Base-by-base conservation (phyloP, 1,139 yeast genomes). In the Candida tetrigidarum region DNA sequence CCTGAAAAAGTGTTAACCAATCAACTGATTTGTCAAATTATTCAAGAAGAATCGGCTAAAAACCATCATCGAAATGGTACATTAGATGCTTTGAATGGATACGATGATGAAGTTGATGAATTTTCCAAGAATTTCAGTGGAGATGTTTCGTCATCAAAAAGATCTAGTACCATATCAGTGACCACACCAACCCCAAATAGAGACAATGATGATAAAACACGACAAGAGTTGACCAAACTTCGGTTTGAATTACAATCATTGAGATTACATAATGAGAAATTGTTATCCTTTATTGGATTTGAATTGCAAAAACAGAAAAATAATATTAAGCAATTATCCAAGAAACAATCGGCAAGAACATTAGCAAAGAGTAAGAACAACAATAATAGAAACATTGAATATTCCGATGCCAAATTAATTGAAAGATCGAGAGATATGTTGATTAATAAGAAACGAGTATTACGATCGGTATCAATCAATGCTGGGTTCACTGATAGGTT, bases 221-320 rank as follows among this genome's bases (percentile, higher is more conserved):
- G 71, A 39, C 81, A 79, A 56, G 83, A 80, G 50, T 66, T 78
- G 48, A 76, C 73, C 59, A 77, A 74, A 54, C 64, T 79, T 51
- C 73, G 74, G 52, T 80, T 80, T 59, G 83, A 80, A 58, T 63
- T 80, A 41, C 80, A 75, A 56, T 78, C 83, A 10, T 63, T 80
- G 48, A 72, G 74, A 51, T 59, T 80, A 44, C 84, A 80, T 54
- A 79, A 79, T 57, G 84, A 80, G 48, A 80, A 80, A 56, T 64
- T 80, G 30, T 63, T 78, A 44, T 76, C 83, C 19, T 80, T 78
- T 54, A 80, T 80, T 57, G 84, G 84, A 23, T 80, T 78, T 53
- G 78, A 79, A 51, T 62, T 78, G 45, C 84, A 80, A 52, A 74
- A 76, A 47, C 76, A 74, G 50, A 73, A 71, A 62, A 67, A 71